Evolutionary conservation across 306 rosid genomes (phyloP).

Genomic region (Abrus precatorius): DNA sequence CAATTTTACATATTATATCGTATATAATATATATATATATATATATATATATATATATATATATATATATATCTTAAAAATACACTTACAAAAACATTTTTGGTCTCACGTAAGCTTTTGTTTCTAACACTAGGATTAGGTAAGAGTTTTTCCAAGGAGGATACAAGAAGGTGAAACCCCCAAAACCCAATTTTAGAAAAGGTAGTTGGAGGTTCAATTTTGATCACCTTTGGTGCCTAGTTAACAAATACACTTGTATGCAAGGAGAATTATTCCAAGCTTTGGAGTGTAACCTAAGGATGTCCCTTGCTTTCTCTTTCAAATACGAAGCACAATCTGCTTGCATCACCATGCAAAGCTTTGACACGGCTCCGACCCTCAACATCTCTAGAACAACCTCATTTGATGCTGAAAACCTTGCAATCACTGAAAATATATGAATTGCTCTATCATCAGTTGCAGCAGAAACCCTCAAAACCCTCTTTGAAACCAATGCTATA

Average conservation of each 20-base stretch:
- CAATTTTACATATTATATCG: too few species aligned
- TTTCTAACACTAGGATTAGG: neutral
- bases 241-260: conserved; percentile 66
- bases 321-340: conserved; percentile 64
- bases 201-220: neutral
- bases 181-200: neutral
- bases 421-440: conserved; percentile 60
- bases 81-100: too few species aligned
- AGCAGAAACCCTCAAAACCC: conserved; percentile 74
- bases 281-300: conserved; percentile 71
- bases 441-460: conserved; percentile 66
- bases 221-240: conserved; percentile 66
- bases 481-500: conserved; percentile 70
- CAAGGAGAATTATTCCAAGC: conserved; percentile 83
- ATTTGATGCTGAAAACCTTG: conserved; percentile 54
- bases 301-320: conserved; percentile 71
- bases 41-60: too few species aligned
- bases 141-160: neutral
- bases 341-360: conserved; percentile 91
- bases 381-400: conserved; percentile 76
- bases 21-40: too few species aligned
- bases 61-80: too few species aligned
- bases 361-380: conserved; percentile 78
- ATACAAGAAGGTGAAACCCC: neutral
- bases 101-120: too few species aligned